These are phyloP conservation scores for Scutellaria galericulata DNA, from an alignment of 257 asterid species.

Conservation along the genomic window DNA sequence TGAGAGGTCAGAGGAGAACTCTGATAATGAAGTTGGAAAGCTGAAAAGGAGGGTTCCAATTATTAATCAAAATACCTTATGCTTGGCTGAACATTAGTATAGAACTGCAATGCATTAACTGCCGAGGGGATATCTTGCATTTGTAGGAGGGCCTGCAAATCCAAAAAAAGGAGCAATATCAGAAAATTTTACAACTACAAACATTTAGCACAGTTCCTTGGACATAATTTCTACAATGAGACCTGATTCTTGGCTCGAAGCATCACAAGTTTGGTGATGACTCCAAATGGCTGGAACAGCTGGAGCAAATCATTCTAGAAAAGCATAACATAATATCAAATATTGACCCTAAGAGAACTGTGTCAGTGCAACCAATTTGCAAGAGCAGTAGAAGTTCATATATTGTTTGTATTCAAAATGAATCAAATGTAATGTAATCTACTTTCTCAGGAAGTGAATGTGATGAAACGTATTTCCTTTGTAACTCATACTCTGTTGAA, in stretches of 20 bases:
- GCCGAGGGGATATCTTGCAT: slow-evolving; percentile 97
- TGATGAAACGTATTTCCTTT: neutral
- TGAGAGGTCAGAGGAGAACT: slow-evolving; percentile 9
- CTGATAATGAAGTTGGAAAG: slow-evolving; percentile 27
- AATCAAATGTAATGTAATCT: neutral
- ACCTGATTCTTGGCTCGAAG: slow-evolving; percentile 99
- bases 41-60: neutral
- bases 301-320: slow-evolving; percentile 92
- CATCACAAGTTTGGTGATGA: slow-evolving; percentile 90
- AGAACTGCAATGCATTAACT: slow-evolving; percentile 84
- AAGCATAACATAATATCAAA: slow-evolving; percentile 27
- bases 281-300: slow-evolving; percentile 98
- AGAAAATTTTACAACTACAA: slow-evolving; percentile 29
- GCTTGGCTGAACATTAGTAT: slow-evolving; percentile 85
- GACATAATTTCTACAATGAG: slow-evolving; percentile 25
- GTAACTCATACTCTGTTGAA: neutral
- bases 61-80: slow-evolving; percentile 57
- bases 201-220: slow-evolving; percentile 22
- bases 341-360: slow-evolving; percentile 13
- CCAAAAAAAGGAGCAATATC: slow-evolving; percentile 17
- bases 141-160: slow-evolving; percentile 89
- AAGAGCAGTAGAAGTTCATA: slow-evolving; percentile 7
- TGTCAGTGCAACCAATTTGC: neutral
- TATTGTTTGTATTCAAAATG: neutral
- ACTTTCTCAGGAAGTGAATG: slow-evolving; percentile 5